A percentile compares a stretch with the other conserved stretches of the same genome.
These are phyloP conservation scores for Saturnispora sekii DNA, from an alignment of 805 yeast species.

Conservation along the genomic window DNA sequence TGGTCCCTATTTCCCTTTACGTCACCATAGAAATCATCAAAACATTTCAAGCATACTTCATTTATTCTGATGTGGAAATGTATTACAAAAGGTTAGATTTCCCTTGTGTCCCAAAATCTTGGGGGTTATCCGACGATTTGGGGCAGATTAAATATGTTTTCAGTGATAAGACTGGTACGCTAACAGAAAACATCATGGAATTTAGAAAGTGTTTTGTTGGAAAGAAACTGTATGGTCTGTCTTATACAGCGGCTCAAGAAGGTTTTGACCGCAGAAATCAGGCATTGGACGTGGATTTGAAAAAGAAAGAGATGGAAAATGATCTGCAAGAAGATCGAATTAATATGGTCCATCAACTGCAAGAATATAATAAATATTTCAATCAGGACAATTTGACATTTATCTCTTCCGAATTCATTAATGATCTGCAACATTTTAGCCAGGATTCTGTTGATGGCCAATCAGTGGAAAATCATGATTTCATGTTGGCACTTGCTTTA, in stretches of 20 bases:
- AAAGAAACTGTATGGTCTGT: slow-evolving; percentile 59
- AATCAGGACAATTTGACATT: slow-evolving; percentile 47
- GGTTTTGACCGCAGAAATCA: slow-evolving; percentile 64
- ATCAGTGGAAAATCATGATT: slow-evolving; percentile 40
- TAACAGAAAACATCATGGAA: slow-evolving; percentile 79
- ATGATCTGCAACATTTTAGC: slow-evolving; percentile 33
- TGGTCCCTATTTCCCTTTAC: slow-evolving; percentile 74
- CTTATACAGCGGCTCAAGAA: slow-evolving; percentile 70
- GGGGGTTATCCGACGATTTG: slow-evolving; percentile 77
- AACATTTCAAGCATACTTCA: slow-evolving; percentile 67
- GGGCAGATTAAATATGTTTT: slow-evolving; percentile 79
- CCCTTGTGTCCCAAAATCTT: slow-evolving; percentile 72
- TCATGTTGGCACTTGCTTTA: slow-evolving; percentile 56
- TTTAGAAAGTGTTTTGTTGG: slow-evolving; percentile 66
- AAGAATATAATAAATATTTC: slow-evolving; percentile 30
- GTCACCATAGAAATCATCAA: slow-evolving; percentile 73
- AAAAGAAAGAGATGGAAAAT: slow-evolving; percentile 32
- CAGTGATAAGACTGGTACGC: slow-evolving; percentile 78
- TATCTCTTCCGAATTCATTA: slow-evolving; percentile 46
- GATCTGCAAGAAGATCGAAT: slow-evolving; percentile 34
- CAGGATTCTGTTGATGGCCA: slow-evolving; percentile 28
- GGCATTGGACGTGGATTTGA: slow-evolving; percentile 40
- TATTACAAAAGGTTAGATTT: slow-evolving; percentile 60
- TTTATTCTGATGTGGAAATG: slow-evolving; percentile 59
- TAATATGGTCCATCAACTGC: slow-evolving; percentile 39